These are phyloP conservation scores for Dimocarpus longan DNA, from an alignment of 345 rosid species.

Conservation along the genomic window DNA sequence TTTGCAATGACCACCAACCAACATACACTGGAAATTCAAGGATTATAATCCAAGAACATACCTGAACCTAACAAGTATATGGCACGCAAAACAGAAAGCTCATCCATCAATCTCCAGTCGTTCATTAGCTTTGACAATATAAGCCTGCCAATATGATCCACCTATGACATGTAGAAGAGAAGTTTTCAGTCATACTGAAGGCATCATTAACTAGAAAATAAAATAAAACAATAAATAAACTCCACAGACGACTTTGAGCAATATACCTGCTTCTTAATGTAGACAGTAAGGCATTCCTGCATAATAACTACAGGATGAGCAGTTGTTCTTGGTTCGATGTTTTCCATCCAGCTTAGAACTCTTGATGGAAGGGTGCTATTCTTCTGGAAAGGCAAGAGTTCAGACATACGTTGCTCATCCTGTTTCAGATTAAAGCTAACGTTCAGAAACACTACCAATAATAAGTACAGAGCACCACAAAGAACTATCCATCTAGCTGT, in stretches of 20 bases:
- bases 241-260: slow-evolving; percentile 23
- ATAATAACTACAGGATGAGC: slow-evolving; percentile 80
- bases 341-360: slow-evolving; percentile 73
- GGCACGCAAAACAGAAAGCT: slow-evolving; percentile 94
- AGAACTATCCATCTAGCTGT: slow-evolving; percentile 24
- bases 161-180: slow-evolving; percentile 47
- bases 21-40: slow-evolving; percentile 16
- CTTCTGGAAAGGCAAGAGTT: slow-evolving; percentile 81
- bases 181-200: slow-evolving; percentile 22
- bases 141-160: slow-evolving; percentile 72
- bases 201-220: not conserved
- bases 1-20: slow-evolving; percentile 6
- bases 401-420: slow-evolving; percentile 67
- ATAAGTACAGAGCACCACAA: slow-evolving; percentile 19
- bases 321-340: slow-evolving; percentile 55
- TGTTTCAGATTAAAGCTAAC: slow-evolving; percentile 38
- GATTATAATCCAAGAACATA: slow-evolving; percentile 30
- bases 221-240: not conserved
- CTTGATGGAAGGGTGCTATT: slow-evolving; percentile 86
- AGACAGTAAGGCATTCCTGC: slow-evolving; percentile 80
- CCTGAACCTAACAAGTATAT: slow-evolving; percentile 98
- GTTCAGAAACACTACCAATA: slow-evolving; percentile 16
- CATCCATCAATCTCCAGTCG: slow-evolving; percentile 95
- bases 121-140: slow-evolving; percentile 84
- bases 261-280: slow-evolving; percentile 78